These are phyloP conservation scores for Ogataea kodamae DNA, from an alignment of 805 yeast genomes.

Conservation along the genomic window DNA sequence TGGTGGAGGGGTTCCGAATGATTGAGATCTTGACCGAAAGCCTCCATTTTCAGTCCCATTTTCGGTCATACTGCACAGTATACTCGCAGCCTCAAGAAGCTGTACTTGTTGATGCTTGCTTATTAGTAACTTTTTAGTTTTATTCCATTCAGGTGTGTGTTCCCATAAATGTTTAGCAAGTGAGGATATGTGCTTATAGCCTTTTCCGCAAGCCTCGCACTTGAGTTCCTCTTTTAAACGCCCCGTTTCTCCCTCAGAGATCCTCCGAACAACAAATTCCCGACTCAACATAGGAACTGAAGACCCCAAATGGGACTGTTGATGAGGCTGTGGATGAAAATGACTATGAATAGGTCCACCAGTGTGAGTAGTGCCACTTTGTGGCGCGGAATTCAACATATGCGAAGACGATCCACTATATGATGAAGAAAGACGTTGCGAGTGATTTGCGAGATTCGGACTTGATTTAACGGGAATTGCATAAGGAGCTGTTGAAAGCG, in stretches of 20 bases:
- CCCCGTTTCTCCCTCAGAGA: conserved; percentile 84
- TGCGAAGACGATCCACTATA: conserved; percentile 11
- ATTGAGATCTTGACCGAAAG: conserved; percentile 18
- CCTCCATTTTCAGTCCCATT: conserved; percentile 16
- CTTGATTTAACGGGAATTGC: conserved; percentile 31
- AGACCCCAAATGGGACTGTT: conserved; percentile 28
- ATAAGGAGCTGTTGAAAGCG: conserved; percentile 37
- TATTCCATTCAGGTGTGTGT: conserved; percentile 92
- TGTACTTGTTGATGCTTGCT: conserved; percentile 90
- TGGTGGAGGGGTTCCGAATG: conserved; percentile 19
- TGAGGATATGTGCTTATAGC: conserved; percentile 84
- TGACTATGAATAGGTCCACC: conserved; percentile 27
- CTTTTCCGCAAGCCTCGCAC: conserved; percentile 91
- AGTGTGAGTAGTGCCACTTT: conserved; percentile 19
- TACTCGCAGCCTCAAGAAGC: conserved; percentile 72
- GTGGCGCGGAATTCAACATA: conserved; percentile 9
- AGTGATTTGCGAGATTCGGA: conserved; percentile 1
- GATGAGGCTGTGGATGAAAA: conserved; percentile 16
- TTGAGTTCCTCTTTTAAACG: conserved; percentile 77
- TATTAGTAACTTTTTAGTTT: conserved; percentile 73
- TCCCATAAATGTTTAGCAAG: conserved; percentile 90
- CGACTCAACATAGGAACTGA: conserved; percentile 41
- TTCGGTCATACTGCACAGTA: conserved; percentile 71
- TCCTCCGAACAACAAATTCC: conserved; percentile 77
- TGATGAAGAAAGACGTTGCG: conserved; percentile 13